Conservation (phyloP, 331 rosid species). For the Pyracantha coccinea region DNA sequence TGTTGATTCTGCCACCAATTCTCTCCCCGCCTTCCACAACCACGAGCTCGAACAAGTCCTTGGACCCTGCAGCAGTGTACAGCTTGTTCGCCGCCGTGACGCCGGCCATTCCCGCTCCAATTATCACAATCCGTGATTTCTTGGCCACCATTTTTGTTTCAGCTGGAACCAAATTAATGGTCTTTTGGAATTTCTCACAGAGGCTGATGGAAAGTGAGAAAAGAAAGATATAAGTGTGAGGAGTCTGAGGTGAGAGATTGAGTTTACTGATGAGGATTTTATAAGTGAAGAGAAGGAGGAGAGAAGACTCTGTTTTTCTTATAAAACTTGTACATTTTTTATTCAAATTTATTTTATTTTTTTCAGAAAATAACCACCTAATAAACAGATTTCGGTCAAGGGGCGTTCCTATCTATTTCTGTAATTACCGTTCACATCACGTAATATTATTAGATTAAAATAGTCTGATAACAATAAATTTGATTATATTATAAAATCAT, state of each 20-base stretch:
- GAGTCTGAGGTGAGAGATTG: not conserved
- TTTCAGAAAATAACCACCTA: no score
- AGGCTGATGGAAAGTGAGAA: not conserved
- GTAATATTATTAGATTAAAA: no score
- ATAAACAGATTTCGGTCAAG: no score
- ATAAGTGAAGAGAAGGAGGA: not conserved
- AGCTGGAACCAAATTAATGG: not conserved
- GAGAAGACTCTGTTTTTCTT: not conserved
- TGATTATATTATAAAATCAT: no score
- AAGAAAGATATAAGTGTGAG: not conserved
- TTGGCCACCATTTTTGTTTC: conserved; percentile 50
- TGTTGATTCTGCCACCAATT: conserved; percentile 90
- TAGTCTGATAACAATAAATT: no score
- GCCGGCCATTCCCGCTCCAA: conserved; percentile 99
- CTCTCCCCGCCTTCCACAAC: conserved; percentile 86
- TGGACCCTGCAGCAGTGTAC: conserved; percentile 41
- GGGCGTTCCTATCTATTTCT: no score
- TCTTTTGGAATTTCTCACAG: not conserved
- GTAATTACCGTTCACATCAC: not conserved
- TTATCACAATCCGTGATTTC: conserved; percentile 76
- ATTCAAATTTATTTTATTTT: not conserved
- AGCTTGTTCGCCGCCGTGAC: conserved; percentile 91
- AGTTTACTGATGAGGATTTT: not conserved
- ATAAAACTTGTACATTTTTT: not conserved
- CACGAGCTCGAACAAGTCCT: conserved; percentile 59